Base-by-base conservation (phyloP, 2,329 filamentous ascomycete genomes). In the Helotiales sp. region DNA sequence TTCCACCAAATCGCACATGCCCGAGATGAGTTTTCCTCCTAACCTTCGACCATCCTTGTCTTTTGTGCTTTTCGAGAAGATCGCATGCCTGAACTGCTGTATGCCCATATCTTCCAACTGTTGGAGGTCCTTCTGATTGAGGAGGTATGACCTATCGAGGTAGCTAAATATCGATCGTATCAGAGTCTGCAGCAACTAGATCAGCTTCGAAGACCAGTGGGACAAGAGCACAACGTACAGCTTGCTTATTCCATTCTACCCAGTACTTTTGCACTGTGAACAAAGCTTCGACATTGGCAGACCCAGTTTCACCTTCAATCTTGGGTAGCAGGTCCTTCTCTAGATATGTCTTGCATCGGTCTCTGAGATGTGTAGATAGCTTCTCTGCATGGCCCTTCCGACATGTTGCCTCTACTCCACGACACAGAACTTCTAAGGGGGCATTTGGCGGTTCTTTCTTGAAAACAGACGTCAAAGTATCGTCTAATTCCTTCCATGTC, bases 121-220 rank as follows among this genome's bases (percentile, higher is more conserved):
- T 9, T 81, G 80, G 33, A 82, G 75, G 22, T 88, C 84, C 64
- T 87, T 86, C 46, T 87, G 86, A 57, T 88, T 87, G 2, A 96
- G 78, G 7, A 99, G 80, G 70, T 92, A 97, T 2, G 92, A 90
- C 62, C 95, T 87, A 71, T 99, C 93, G 63, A 99, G 82, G 69
- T 93, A 99, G 76, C 92, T 96, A 75, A 97, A 98, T 36, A 96
- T 89, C 62, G 90, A 93, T 49, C 92, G 85, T 52, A 99, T 84
- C 13, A 87, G 86, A 63, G 86, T 83, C 86, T 92, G 65, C 50
- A 31, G n/a, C 5, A 25, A 15, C 19, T 19, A 19, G 5, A 44
- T 66, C 63, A 66, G 63, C 60, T 33, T 30, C 42, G 9, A 27
- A 44, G 15, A 48, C 1, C 15, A 44, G n/a, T 10, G 24, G 17